Evolutionary conservation across 306 rosid genomes (phyloP).

Genomic region (Acmispon strigosus): DNA sequence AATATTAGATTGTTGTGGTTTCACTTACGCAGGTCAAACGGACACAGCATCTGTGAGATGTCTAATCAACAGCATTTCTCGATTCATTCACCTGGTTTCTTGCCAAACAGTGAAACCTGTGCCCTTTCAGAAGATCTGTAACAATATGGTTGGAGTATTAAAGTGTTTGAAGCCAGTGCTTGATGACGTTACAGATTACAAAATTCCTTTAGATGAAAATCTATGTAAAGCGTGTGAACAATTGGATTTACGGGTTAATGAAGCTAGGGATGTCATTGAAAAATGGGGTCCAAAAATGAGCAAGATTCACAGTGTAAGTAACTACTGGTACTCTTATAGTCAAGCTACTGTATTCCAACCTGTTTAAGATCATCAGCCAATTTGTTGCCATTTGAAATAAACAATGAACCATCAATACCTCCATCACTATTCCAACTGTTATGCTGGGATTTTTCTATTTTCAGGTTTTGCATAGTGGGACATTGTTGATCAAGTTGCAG

Average conservation of each 20-base stretch:
- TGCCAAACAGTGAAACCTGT: slow-evolving; percentile 54
- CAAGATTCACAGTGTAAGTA: slow-evolving; percentile 72
- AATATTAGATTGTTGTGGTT: slow-evolving; percentile 18
- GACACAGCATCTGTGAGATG: slow-evolving; percentile 64
- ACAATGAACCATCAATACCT: not conserved
- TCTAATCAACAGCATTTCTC: slow-evolving; percentile 86
- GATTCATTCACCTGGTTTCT: slow-evolving; percentile 83
- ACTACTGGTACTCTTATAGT: not conserved
- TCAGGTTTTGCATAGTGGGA: slow-evolving; percentile 68
- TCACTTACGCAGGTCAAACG: slow-evolving; percentile 57
- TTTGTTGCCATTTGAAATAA: not conserved
- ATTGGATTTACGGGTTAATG: slow-evolving; percentile 61
- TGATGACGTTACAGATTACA: slow-evolving; percentile 58
- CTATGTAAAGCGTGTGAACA: slow-evolving; percentile 63
- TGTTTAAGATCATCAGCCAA: not conserved
- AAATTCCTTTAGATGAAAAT: slow-evolving; percentile 40
- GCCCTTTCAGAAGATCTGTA: slow-evolving; percentile 67
- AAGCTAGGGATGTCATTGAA: slow-evolving; percentile 77
- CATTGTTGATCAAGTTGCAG: slow-evolving; percentile 61
- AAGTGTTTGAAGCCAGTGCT: slow-evolving; percentile 84
- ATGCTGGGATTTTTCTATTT: slow-evolving; percentile 13
- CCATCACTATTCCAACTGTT: not conserved
- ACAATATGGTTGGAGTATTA: slow-evolving; percentile 53
- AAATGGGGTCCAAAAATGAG: slow-evolving; percentile 82
- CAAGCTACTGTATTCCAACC: not conserved